Evolutionary conservation across 2,329 filamentous ascomycete genomes (phyloP).

Genomic region (Clarireedia homoeocarpa): DNA sequence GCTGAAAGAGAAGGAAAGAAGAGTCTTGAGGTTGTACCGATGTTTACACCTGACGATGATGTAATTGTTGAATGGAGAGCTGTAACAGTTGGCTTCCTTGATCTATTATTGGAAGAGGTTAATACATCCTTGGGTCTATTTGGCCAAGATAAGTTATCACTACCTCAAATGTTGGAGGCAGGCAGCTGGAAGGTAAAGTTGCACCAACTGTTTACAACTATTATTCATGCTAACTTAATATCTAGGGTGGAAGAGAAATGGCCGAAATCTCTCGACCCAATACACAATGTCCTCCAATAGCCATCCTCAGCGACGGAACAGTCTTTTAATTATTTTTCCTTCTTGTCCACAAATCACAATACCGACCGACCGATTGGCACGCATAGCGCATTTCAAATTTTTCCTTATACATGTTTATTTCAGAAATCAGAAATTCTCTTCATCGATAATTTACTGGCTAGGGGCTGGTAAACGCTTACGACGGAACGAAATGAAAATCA

Average conservation of each 20-base stretch:
- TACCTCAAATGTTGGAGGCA: conserved; percentile 89
- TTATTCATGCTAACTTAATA: conserved; percentile 15
- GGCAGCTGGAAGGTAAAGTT: conserved; percentile 89
- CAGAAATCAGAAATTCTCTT: background rate
- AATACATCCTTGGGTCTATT: conserved; percentile 59
- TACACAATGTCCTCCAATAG: conserved; percentile 77
- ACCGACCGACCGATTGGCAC: too few relatives aligned
- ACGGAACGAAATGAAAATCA: conserved; percentile 2
- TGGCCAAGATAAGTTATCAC: conserved; percentile 60
- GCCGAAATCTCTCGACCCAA: conserved; percentile 93
- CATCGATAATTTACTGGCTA: background rate
- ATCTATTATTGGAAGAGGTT: conserved; percentile 62
- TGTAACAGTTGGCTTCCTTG: conserved; percentile 66
- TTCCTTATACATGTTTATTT: background rate
- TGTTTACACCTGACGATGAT: conserved; percentile 66
- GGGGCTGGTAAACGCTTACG: background rate
- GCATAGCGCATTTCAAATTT: background rate
- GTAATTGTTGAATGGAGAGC: conserved; percentile 76
- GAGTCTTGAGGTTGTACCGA: conserved; percentile 64
- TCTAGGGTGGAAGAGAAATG: conserved; percentile 81
- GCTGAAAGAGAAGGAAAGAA: conserved; percentile 64
- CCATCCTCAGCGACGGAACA: conserved; percentile 93
- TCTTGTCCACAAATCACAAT: background rate
- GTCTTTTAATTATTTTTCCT: conserved; percentile 58
- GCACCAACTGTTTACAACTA: too few relatives aligned